phyloP scores from a whole-genome alignment of 257 asterid species.

The Gynochthodes officinalis region DNA sequence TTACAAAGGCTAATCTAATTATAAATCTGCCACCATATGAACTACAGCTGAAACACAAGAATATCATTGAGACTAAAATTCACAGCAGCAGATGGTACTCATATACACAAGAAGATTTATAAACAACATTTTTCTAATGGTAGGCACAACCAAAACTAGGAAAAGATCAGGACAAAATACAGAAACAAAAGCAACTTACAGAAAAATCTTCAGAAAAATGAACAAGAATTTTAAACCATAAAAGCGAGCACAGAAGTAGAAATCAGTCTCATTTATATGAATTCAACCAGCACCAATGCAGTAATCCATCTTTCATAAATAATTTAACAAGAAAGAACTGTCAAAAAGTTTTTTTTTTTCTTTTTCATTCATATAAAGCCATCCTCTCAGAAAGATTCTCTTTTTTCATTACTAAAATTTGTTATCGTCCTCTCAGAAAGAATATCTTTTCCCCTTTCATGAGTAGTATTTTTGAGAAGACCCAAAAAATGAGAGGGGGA shows the following conservation, averaged over 20 bases:
- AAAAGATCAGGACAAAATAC: background rate
- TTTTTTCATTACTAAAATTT: background rate
- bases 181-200: background rate
- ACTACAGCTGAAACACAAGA: background rate
- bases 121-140: background rate
- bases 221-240: too few species aligned
- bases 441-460: background rate
- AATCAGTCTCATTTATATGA: background rate
- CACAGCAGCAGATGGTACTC: background rate
- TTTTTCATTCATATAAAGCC: background rate
- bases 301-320: background rate
- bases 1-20: background rate
- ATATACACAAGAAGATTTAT: background rate
- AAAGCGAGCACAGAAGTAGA: too few species aligned
- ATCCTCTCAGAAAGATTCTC: background rate
- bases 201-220: background rate
- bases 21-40: background rate
- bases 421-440: background rate
- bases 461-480: background rate
- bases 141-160: background rate
- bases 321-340: background rate
- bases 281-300: background rate
- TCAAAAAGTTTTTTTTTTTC: background rate
- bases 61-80: background rate
- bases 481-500: background rate